These are phyloP conservation scores for Syncephalastrum monosporum DNA, from an alignment of 371 early-diverging fungal genomes.

Conservation along the genomic window DNA sequence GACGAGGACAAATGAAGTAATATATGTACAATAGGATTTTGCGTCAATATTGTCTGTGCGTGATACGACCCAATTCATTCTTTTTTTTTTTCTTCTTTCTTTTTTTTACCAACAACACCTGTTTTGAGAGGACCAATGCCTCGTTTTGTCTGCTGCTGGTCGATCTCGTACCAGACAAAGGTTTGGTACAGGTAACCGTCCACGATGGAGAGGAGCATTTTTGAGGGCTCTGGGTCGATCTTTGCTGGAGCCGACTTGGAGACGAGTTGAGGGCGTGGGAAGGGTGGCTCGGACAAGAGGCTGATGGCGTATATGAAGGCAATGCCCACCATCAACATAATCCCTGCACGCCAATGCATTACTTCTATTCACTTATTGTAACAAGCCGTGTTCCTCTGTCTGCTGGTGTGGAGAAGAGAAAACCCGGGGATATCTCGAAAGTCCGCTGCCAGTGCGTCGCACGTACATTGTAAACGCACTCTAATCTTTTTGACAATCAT, in stretches of 20 bases:
- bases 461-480: too few species aligned
- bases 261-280: conserved; percentile 36
- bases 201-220: conserved; percentile 22
- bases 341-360: conserved; percentile 50
- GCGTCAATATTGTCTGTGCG: too few species aligned
- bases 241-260: conserved; percentile 15
- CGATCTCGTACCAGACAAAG: conserved; percentile 23
- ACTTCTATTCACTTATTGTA: neutral
- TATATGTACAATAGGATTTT: too few species aligned
- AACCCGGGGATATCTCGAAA: too few species aligned
- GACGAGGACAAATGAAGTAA: too few species aligned
- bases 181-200: conserved; percentile 35
- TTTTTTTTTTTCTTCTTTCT: neutral
- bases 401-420: too few species aligned
- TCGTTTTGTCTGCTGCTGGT: neutral
- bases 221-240: conserved; percentile 10
- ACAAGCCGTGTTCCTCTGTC: too few species aligned
- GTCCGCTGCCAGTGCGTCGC: too few species aligned
- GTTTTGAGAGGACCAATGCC: conserved; percentile 21
- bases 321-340: conserved; percentile 32
- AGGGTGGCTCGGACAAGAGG: conserved; percentile 33
- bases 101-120: conserved; percentile 16
- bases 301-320: conserved; percentile 34
- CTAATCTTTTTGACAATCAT: too few species aligned
- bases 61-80: neutral